Evolutionary conservation across 2,329 filamentous ascomycete genomes (phyloP), one percentile per base, ranked within the genome.

Genomic region (Pleoardoris graminearum): DNA sequence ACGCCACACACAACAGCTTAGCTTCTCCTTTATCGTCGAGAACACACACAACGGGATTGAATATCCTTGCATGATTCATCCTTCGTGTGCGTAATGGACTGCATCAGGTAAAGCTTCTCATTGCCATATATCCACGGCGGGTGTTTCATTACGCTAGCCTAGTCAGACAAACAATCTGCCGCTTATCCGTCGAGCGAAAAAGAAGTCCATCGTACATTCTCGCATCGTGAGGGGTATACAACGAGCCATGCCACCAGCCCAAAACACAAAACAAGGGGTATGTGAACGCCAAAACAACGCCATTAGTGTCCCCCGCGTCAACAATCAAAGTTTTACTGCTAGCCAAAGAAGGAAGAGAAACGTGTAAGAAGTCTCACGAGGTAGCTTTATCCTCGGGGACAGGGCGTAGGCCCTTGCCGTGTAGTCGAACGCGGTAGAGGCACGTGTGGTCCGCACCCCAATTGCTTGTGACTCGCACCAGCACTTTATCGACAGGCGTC

Each of bases 401-500:
- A 8, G 19, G 19, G 2, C 43, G 14, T 17, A 46, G 30, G 5
- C 43, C 43, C 12, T 69, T 59, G 25, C 78, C 78, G 32, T 76
- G 73, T 49, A 80, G 63, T 19, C 77, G 66, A 25, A 79, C 55
- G 11, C 78, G 71, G 57, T 80, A 80, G 29, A 80, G 46, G 55
- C 78, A 80, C 11, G 78, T 79, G 55, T 72, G 72, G 19, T 73
- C 65, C 1, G 64, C 65, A 30, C 77, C 78, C 72, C 75, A 79
- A 54, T 79, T 80, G 45, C 61, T 67, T 10, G 60, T 59, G 4
- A 77, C 75, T 12, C 76, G 66, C 27, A 80, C 58, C 29, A 77
- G 65, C 19, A 73, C 63, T 41, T 69, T 70, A 17, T 65, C 59
- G 14, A 75, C 66, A 4, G 68, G 61, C 10, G 43, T 50, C 2